Evolutionary conservation across 805 yeast genomes (phyloP), one percentile per base, ranked within the genome.

Genomic region (Ogataea henricii): DNA sequence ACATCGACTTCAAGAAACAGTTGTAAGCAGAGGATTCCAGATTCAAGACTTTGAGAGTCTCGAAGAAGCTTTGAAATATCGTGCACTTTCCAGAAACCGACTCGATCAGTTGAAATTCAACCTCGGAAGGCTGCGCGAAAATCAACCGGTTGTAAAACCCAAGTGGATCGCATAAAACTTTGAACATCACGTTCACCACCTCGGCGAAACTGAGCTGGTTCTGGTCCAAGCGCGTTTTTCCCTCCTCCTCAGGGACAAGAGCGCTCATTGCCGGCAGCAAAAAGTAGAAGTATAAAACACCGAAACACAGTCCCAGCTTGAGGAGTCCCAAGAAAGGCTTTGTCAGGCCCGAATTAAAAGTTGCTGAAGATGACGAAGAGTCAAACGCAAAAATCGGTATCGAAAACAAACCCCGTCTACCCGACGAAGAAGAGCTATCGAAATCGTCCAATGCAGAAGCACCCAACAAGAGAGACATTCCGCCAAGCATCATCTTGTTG

Each of bases 401-500:
- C 3, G 68, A 55, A 51, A 62, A 64, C 14, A 65, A 48, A 2
- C 67, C 62, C 43, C 60, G 58, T 41, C 60, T 58, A 32, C 51
- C 54, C 8, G 54, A 33, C 2, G 51, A 37, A 9, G 48, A 34
- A 20, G 45, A 43, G 14, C 59, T 69, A n/a, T 58, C 68, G 41
- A 73, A 69, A 39, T 81, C 85, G 45, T 78, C 79, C 46, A 78
- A 70, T 40, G 81, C 68, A 1, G 85, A 77, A 2, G 85, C 75
- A 22, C 88, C 88, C 67, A 82, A 73, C 57, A 83, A 73, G 44
- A 82, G 72, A 20, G 86, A 83, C 71, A 83, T 70, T 17, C 87
- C 85, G 13, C 88, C 89, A 51, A 84, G 59, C 37, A 84, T 61
- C 22, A 79, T 58, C 60, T 81, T 82, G 51, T 74, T 77, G 9